Conservation (phyloP, 2,329 filamentous ascomycete genomes). For the Botrytis galanthina region DNA sequence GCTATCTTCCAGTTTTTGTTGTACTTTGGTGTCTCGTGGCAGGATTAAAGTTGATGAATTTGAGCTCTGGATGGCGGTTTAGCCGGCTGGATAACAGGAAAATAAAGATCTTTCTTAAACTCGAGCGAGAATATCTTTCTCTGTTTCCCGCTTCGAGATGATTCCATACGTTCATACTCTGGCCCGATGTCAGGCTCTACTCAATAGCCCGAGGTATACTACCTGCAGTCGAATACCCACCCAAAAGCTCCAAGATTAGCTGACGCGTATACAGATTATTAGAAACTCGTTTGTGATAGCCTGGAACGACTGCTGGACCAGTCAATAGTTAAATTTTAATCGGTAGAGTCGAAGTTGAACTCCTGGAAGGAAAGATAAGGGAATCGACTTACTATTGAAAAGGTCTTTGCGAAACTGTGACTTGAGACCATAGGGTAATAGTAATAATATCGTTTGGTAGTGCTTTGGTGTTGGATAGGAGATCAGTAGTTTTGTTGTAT, state of each 20-base stretch:
- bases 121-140: not conserved
- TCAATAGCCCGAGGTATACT: not conserved
- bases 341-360: not conserved
- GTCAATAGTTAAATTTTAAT: not conserved
- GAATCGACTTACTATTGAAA: too few relatives aligned
- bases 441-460: not conserved
- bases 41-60: too few relatives aligned
- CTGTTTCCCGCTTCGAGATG: fast-evolving
- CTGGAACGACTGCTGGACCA: not conserved
- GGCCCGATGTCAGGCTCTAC: not conserved
- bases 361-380: not conserved
- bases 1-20: too few relatives aligned
- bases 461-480: not conserved
- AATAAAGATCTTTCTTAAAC: too few relatives aligned
- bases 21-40: too few relatives aligned
- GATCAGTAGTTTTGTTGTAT: not conserved
- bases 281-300: not conserved
- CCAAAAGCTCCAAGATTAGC: not conserved
- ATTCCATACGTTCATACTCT: fast-evolving
- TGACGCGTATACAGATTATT: not conserved
- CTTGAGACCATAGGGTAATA: not conserved
- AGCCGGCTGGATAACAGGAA: too few relatives aligned
- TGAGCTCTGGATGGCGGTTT: too few relatives aligned
- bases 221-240: not conserved
- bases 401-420: not conserved